phyloP scores from a whole-genome alignment of 208 protist genomes.

The Trypanosoma conorhini region DNA sequence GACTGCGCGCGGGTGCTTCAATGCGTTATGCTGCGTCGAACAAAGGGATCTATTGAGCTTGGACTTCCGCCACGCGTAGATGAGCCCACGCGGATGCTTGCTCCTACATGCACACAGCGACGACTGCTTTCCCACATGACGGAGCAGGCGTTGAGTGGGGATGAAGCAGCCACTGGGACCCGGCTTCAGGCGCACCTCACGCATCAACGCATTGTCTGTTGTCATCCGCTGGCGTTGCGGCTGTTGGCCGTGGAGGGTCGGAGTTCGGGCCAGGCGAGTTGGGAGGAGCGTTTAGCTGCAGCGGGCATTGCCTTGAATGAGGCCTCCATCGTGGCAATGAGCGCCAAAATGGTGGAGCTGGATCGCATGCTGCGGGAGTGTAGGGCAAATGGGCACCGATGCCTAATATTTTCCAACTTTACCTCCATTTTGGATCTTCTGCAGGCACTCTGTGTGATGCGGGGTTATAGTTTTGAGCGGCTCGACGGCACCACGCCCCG shows the following conservation, averaged over 20 bases:
- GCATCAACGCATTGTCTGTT: slow-evolving; percentile 85
- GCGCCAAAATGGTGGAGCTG: slow-evolving; percentile 94
- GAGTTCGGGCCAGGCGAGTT: slow-evolving; percentile 7
- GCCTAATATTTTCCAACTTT: slow-evolving; percentile 93
- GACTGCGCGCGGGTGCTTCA: slow-evolving; percentile 65
- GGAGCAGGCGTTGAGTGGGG: slow-evolving; percentile 53
- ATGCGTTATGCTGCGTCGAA: slow-evolving; percentile 95
- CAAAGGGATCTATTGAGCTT: slow-evolving; percentile 97
- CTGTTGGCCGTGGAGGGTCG: slow-evolving; percentile 57
- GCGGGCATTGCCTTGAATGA: slow-evolving; percentile 69
- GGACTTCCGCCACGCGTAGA: slow-evolving; percentile 96
- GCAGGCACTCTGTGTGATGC: slow-evolving; percentile 72
- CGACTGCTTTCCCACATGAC: slow-evolving; percentile 70
- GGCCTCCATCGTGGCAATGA: slow-evolving; percentile 63
- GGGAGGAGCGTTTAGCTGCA: slow-evolving; percentile 46
- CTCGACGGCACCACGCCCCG: slow-evolving; percentile 82
- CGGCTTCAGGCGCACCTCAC: slow-evolving; percentile 59
- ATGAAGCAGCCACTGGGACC: slow-evolving; percentile 15
- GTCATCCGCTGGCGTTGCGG: slow-evolving; percentile 77
- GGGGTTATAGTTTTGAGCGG: slow-evolving; percentile 77
- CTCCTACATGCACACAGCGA: slow-evolving; percentile 75
- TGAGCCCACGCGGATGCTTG: slow-evolving; percentile 62
- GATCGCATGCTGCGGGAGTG: slow-evolving; percentile 91
- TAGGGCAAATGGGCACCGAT: slow-evolving; percentile 74
- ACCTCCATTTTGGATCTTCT: slow-evolving; percentile 87